phyloP scores from a whole-genome alignment of 1,139 yeast genomes.

The Protomyces inouyei region DNA sequence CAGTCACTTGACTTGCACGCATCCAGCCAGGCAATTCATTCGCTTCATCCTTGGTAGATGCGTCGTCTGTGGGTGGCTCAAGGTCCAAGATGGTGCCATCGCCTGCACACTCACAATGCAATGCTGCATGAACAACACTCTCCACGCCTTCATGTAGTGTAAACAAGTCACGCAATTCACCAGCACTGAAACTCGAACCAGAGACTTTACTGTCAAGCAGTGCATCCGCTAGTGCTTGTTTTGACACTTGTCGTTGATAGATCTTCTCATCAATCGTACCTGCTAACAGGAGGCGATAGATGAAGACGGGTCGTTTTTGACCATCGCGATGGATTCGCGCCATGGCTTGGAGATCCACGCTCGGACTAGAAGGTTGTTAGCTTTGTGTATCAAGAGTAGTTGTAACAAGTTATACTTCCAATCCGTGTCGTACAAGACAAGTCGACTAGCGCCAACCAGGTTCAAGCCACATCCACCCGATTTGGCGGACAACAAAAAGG shows the following conservation, averaged over 20 bases:
- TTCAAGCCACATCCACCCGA: conserved; percentile 91
- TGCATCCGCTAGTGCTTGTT: conserved; percentile 70
- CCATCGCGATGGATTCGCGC: conserved; percentile 95
- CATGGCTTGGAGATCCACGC: conserved; percentile 91
- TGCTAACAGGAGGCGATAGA: conserved; percentile 69
- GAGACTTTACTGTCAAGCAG: conserved; percentile 52
- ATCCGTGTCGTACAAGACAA: conserved; percentile 79
- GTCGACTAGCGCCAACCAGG: conserved; percentile 80
- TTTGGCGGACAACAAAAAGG: conserved; percentile 77
- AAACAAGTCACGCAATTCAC: conserved; percentile 72
- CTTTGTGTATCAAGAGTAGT: not conserved
- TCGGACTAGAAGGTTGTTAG: conserved; percentile 65
- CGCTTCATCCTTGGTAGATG: not conserved
- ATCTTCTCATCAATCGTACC: conserved; percentile 95
- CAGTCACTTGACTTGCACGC: not conserved
- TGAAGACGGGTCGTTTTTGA: conserved; percentile 68
- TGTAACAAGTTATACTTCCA: conserved; percentile 28
- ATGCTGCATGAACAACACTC: conserved; percentile 61
- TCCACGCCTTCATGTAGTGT: conserved; percentile 50
- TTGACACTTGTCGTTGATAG: conserved; percentile 86
- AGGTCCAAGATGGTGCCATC: not conserved
- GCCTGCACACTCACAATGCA: not conserved
- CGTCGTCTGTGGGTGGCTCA: not conserved
- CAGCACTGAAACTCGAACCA: conserved; percentile 42
- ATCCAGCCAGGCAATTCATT: not conserved